A percentile compares a stretch with the other conserved stretches of the same genome.
phyloP scores from a whole-genome alignment of 1,139 yeast genomes.

The Suhomyces coccinellae region DNA sequence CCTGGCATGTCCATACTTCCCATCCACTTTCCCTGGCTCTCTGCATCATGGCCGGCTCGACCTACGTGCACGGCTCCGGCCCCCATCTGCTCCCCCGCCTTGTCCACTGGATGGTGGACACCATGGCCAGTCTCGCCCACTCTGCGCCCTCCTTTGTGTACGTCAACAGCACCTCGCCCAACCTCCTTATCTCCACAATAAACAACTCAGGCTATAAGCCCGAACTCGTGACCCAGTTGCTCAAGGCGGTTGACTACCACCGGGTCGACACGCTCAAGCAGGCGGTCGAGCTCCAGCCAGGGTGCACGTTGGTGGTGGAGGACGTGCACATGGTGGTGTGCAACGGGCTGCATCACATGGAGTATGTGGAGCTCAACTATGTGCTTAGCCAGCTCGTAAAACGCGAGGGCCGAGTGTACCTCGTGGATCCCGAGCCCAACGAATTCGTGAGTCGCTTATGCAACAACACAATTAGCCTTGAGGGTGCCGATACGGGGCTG shows the following conservation, averaged over 20 bases:
- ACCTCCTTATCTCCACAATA: constrained; percentile 4
- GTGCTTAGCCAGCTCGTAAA: constrained; percentile 4
- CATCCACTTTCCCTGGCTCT: not conserved
- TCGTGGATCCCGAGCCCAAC: constrained; percentile 8
- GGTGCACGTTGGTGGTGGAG: constrained; percentile 8
- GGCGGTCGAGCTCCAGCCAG: not conserved
- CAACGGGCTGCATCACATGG: constrained; percentile 5
- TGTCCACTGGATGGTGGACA: constrained; percentile 4
- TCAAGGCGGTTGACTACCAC: constrained; percentile 11
- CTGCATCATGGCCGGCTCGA: not conserved
- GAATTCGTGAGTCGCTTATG: constrained; percentile 7
- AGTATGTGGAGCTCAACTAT: constrained; percentile 10
- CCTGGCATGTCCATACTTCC: not conserved
- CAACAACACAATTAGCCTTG: not conserved
- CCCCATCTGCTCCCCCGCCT: not conserved
- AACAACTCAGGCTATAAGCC: not conserved
- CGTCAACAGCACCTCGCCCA: constrained; percentile 14
- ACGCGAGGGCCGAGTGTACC: constrained; percentile 1
- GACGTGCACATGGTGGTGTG: constrained; percentile 9
- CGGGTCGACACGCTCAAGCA: constrained; percentile 7
- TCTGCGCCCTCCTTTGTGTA: constrained; percentile 3
- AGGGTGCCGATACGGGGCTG: not conserved
- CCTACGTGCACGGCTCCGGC: constrained; percentile 3
- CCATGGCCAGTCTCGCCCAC: not conserved
- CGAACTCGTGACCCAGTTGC: constrained; percentile 2